Base-by-base conservation (phyloP, 2,329 filamentous ascomycete species). In the Neonectria hederae region DNA sequence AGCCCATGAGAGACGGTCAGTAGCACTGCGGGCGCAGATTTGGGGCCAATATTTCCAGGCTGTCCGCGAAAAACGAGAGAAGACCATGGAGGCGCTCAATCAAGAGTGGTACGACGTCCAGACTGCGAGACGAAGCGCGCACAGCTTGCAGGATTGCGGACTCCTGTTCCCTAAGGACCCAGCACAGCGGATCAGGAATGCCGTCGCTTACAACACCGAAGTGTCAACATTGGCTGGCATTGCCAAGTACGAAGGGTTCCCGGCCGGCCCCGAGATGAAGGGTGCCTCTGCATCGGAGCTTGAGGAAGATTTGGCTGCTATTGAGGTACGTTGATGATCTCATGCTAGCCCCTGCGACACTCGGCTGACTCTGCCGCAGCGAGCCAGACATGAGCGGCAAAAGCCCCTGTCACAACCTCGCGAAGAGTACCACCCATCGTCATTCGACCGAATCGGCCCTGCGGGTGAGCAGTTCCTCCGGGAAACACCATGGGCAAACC, bases 221-320 rank as follows among this genome's bases (percentile, higher is more conserved):
- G 94, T 99, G 5, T 97, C 94, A 0, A 89, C 97, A 28, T 82
- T 99, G 62, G 90, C 94, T 6, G 95, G 95, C 40, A 86, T 98
- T 55, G 94, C 95, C 38, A 98, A 97, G 80, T 94, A 97, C 77
- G 90, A 97, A 74, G 96, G 96, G 24, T 99, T 99, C 80, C 96
- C 96, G 38, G 94, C 95, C 32, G 96, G 94, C n/a, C 96, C 96
- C 21, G 86, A 92, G 35, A 90, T 99, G 79, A 84, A 84, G 62
- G 87, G 92, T 45, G 92, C 92, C 26, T 90, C 90, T 40, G 79
- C 86, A 22, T 83, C 86, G 11, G 93, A 97, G 74, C 80, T 96
- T 51, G 93, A 97, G 59, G 91, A 95, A 54, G 96, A 99, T 80
- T 83, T 98, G 68, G 90, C 92, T 76, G 91, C 91, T 71, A 97